Evolutionary conservation across 208 protist genomes (phyloP), one percentile per base, ranked within the genome.

Genomic region (Porcisia deanei): DNA sequence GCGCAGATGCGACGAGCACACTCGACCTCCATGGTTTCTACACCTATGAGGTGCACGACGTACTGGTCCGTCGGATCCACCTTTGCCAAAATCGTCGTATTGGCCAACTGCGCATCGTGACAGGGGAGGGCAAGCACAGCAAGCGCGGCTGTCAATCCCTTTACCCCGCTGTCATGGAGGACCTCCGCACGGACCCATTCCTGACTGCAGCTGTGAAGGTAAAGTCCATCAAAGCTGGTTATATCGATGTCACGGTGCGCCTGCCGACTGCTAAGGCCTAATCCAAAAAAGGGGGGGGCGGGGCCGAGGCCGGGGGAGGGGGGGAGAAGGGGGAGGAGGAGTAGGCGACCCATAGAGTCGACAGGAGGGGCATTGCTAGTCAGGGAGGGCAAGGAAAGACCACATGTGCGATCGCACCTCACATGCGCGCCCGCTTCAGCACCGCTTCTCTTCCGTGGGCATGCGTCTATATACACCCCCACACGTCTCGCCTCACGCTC

Each of bases 21-120:
- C 80, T 97, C 6, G 93, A 97, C 69, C 76, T 97, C 20, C 93
- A 97, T 80, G 87, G 86, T 39, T 97, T 97, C 75, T 91, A 97
- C 79, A 77, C 81, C 25, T 71, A 81, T 1, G 93, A 97, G 83
- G 89, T 80, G 39, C 66, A 88, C 43, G 93, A 93, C 67, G 88
- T 95, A 53, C 70, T 95, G 49, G 75, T 75, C 16, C 92, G 92
- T 30, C 92, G 92, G 22, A 85, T 96, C 30, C 67, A 84, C 45
- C 67, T 93, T 39, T 94, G 89, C 79, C 68, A 77, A 45, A 52
- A 61, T 18, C 86, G 86, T 67, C 64, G 80, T 10, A 87, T 93
- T n/a, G 61, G 66, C 12, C 60, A 55, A 0, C 76, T 96, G 37
- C 87, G 69, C 34, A 85, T 96, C 71, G 84, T 96, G 43, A 71